A percentile compares a stretch with the other conserved stretches of the same genome.
Conservation (phyloP, 1,284 basidiomycete genomes). For the Cutaneotrichosporon sp. region DNA sequence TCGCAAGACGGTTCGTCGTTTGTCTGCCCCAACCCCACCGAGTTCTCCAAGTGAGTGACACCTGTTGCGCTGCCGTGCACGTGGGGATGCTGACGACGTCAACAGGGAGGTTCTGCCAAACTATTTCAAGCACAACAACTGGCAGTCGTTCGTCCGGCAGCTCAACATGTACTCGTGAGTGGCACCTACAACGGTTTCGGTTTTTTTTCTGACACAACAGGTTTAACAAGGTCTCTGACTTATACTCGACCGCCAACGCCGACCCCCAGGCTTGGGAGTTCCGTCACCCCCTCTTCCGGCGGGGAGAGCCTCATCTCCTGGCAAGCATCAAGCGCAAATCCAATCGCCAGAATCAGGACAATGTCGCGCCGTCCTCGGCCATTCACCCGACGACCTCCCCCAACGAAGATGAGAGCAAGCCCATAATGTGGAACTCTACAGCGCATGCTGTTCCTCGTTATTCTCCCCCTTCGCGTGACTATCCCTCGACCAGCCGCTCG, state of each 20-base stretch:
- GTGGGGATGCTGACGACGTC: constrained; percentile 8
- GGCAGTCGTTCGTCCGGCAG: constrained; percentile 55
- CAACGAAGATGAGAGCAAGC: constrained; percentile 37
- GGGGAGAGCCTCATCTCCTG: constrained; percentile 51
- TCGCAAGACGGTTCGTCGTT: constrained; percentile 51
- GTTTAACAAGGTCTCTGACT: constrained; percentile 54
- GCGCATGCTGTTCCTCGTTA: constrained; percentile 1
- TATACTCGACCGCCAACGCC: constrained; percentile 42
- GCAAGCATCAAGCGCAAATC: constrained; percentile 52
- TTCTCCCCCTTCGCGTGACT: constrained; percentile 2
- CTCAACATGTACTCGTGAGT: constrained; percentile 55
- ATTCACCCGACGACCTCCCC: constrained; percentile 24
- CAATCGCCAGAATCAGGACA: constrained; percentile 33
- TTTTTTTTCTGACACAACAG: constrained; percentile 20
- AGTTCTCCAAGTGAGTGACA: constrained; percentile 50
- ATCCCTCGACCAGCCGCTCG: neutral
- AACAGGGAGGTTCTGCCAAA: constrained; percentile 50
- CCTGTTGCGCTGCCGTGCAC: neutral
- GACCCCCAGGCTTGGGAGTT: constrained; percentile 55
- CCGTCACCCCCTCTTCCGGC: constrained; percentile 52
- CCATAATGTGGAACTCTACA: constrained; percentile 11
- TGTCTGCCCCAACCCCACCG: constrained; percentile 53
- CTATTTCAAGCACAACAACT: constrained; percentile 56
- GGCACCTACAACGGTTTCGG: neutral
- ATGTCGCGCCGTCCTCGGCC: neutral